These are phyloP conservation scores for Lachancea dasiensis DNA, from an alignment of 805 yeast species.

Conservation along the genomic window DNA sequence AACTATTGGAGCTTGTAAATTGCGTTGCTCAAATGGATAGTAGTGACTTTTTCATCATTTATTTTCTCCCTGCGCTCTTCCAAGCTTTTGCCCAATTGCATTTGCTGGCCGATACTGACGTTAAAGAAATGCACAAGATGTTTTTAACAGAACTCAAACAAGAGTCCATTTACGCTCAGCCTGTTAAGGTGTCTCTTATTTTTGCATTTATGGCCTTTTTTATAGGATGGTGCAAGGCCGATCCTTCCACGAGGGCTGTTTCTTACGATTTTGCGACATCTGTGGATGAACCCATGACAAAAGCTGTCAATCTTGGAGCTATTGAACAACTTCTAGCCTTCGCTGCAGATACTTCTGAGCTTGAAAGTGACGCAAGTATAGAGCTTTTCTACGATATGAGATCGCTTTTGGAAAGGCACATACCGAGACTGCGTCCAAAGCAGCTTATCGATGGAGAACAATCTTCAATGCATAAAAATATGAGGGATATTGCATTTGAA, in stretches of 20 bases:
- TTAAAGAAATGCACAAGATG: slow-evolving; percentile 34
- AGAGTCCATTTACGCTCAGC: slow-evolving; percentile 41
- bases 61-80: slow-evolving; percentile 58
- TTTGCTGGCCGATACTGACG: slow-evolving; percentile 34
- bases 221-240: slow-evolving; percentile 60
- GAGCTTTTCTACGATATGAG: slow-evolving; percentile 59
- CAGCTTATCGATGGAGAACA: slow-evolving; percentile 44
- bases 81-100: slow-evolving; percentile 38
- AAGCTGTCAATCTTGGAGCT: slow-evolving; percentile 58
- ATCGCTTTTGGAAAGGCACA: slow-evolving; percentile 56
- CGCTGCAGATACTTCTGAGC: slow-evolving; percentile 49
- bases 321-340: slow-evolving; percentile 59
- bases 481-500: slow-evolving; percentile 9
- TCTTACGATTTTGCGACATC: slow-evolving; percentile 49
- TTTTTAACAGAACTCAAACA: slow-evolving; percentile 35
- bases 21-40: slow-evolving; percentile 46
- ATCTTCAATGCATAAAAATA: not conserved
- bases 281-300: slow-evolving; percentile 54
- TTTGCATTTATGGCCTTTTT: slow-evolving; percentile 51
- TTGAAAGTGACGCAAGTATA: slow-evolving; percentile 35
- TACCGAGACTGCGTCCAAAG: slow-evolving; percentile 51
- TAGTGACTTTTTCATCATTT: slow-evolving; percentile 59
- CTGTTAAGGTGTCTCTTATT: slow-evolving; percentile 44
- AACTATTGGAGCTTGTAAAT: slow-evolving; percentile 35
- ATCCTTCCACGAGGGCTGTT: slow-evolving; percentile 36